Percentiles rank a stretch among this genome's conserved stretches.
Conservation (phyloP, 306 rosid species). For the Canavalia gladiata region DNA sequence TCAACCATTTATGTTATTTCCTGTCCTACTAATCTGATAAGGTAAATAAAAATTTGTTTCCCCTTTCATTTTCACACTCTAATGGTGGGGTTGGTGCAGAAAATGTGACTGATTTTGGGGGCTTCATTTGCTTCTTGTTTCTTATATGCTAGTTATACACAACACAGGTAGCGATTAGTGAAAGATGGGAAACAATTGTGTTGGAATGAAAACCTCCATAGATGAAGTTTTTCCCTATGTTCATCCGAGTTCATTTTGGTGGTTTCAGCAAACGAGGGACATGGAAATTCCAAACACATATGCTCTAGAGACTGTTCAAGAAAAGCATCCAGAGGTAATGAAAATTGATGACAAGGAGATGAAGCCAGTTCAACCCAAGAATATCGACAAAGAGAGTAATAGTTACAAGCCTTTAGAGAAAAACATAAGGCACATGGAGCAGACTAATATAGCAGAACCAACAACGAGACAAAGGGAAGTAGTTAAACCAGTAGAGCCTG, state of each 20-base stretch:
- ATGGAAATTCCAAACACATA: constrained; percentile 23
- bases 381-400: neutral
- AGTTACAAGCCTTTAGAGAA: constrained; percentile 22
- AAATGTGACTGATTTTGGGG: neutral
- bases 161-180: neutral
- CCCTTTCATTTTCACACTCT: neutral
- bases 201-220: constrained; percentile 57
- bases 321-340: constrained; percentile 38
- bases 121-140: constrained; percentile 54
- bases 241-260: constrained; percentile 62
- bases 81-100: neutral
- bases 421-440: constrained; percentile 29
- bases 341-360: constrained; percentile 40
- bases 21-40: neutral
- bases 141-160: constrained; percentile 38
- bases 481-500: constrained; percentile 28
- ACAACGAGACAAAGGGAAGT: neutral
- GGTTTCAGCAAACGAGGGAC: constrained; percentile 56
- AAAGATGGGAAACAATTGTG: constrained; percentile 87
- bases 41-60: neutral
- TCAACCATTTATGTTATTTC: neutral
- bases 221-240: constrained; percentile 50
- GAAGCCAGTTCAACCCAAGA: constrained; percentile 5
- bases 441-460: neutral
- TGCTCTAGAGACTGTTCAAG: constrained; percentile 12